These are phyloP conservation scores for Globisporangium heterothallicum DNA, from an alignment of 352 stramenopile genomes.

Conservation along the genomic window DNA sequence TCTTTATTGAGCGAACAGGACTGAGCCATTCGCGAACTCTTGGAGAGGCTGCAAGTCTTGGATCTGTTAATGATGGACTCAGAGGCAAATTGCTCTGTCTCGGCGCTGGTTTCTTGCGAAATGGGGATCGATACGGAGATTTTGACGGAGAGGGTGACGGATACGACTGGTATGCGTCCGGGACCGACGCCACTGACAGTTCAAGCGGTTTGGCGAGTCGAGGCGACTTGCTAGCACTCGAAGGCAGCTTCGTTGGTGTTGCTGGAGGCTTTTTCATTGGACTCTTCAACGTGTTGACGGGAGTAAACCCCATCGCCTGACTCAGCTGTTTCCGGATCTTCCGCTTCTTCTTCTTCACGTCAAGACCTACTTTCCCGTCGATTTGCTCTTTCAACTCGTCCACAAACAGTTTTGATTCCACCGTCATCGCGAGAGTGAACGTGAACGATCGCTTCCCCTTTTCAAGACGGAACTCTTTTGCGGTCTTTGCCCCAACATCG, in stretches of 20 bases:
- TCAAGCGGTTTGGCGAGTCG: slow-evolving; percentile 42
- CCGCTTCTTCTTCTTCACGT: slow-evolving; percentile 65
- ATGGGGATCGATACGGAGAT: slow-evolving; percentile 71
- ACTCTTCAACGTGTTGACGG: slow-evolving; percentile 64
- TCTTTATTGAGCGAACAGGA: slow-evolving; percentile 36
- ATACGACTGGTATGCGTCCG: slow-evolving; percentile 33
- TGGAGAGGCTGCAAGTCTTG: slow-evolving; percentile 15
- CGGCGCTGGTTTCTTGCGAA: slow-evolving; percentile 62
- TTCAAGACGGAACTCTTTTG: slow-evolving; percentile 43
- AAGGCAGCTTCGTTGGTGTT: slow-evolving; percentile 32
- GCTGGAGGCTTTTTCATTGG: slow-evolving; percentile 29
- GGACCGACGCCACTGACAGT: slow-evolving; percentile 32
- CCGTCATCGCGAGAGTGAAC: slow-evolving; percentile 43
- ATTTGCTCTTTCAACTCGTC: slow-evolving; percentile 59
- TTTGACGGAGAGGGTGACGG: slow-evolving; percentile 49
- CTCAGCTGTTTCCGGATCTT: slow-evolving; percentile 74
- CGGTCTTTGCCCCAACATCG: slow-evolving; percentile 5
- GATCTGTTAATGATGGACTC: slow-evolving; percentile 16
- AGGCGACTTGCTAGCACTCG: slow-evolving; percentile 38
- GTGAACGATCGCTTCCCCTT: slow-evolving; percentile 63
- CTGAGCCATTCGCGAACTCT: slow-evolving; percentile 63
- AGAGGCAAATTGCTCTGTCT: slow-evolving; percentile 19
- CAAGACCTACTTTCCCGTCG: slow-evolving; percentile 41
- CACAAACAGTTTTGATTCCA: slow-evolving; percentile 49
- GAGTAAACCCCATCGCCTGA: slow-evolving; percentile 58